phyloP scores from a whole-genome alignment of 2,329 filamentous ascomycete genomes.

The Aspergillus fumigatiaffinis region DNA sequence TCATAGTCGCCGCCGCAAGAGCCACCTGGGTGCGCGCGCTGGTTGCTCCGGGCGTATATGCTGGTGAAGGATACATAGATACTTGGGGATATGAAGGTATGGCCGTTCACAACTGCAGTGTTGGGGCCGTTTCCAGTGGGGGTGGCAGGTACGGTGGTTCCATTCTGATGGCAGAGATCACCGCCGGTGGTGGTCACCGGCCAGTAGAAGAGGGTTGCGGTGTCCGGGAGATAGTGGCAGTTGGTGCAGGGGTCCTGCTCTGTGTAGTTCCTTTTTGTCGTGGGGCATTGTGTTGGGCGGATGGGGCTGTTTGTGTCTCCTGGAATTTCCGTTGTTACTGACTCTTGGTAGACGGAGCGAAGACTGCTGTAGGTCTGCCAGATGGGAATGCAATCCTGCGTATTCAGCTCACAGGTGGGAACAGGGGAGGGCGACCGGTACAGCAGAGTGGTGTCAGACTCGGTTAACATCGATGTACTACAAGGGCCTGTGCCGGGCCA shows the following conservation, averaged over 20 bases:
- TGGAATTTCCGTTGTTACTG: slow-evolving; percentile 3
- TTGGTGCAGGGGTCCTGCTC: slow-evolving; percentile 15
- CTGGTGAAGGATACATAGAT: slow-evolving; percentile 21
- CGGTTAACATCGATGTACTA: slow-evolving; percentile 2
- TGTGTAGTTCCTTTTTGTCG: slow-evolving; percentile 11
- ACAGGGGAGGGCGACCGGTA: slow-evolving; percentile 7
- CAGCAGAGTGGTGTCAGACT: neutral
- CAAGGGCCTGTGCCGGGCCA: slow-evolving; percentile 19
- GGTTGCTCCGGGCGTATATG: slow-evolving; percentile 20
- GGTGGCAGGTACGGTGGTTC: slow-evolving; percentile 14
- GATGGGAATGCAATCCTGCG: slow-evolving; percentile 18
- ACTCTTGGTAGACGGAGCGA: slow-evolving; percentile 2
- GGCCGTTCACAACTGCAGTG: slow-evolving; percentile 17
- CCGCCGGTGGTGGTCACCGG: slow-evolving; percentile 15
- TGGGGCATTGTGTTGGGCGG: slow-evolving; percentile 11
- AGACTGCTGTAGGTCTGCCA: slow-evolving; percentile 17
- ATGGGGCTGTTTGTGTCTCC: slow-evolving; percentile 21
- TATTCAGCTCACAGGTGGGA: slow-evolving; percentile 14
- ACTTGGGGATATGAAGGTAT: slow-evolving; percentile 18
- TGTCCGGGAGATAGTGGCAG: slow-evolving; percentile 18
- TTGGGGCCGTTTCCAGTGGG: slow-evolving; percentile 11
- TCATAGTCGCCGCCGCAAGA: slow-evolving; percentile 17
- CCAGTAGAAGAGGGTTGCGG: slow-evolving; percentile 24
- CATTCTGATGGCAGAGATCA: slow-evolving; percentile 18
- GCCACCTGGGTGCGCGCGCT: slow-evolving; percentile 11